Evolutionary conservation across 208 protist species (phyloP).

Genomic region (Trypanosoma congolense): DNA sequence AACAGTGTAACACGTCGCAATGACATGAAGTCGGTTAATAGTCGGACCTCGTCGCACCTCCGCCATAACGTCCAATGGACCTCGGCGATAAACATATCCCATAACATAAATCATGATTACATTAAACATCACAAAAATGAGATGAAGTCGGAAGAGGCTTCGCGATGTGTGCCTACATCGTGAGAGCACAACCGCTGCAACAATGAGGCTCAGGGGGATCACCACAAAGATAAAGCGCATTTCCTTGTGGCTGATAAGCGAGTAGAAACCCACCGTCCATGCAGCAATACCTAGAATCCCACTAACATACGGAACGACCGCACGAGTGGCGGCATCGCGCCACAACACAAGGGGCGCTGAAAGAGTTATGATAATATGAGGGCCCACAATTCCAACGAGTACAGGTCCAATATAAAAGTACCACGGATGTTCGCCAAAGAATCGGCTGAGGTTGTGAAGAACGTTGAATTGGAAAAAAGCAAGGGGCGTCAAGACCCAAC

Average conservation of each 20-base stretch:
- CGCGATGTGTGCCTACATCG: not conserved
- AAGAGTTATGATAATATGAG: conserved; percentile 42
- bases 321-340: conserved; percentile 11
- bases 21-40: conserved; percentile 37
- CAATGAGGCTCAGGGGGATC: conserved; percentile 41
- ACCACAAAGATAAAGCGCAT: conserved; percentile 84
- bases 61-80: conserved; percentile 35
- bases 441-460: conserved; percentile 52
- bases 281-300: conserved; percentile 15
- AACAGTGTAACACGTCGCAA: conserved; percentile 66
- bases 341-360: conserved; percentile 19
- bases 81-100: conserved; percentile 47
- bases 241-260: conserved; percentile 90
- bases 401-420: conserved; percentile 81
- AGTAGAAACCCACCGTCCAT: conserved; percentile 69
- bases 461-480: conserved; percentile 89
- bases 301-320: conserved; percentile 3
- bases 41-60: conserved; percentile 31
- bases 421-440: conserved; percentile 87
- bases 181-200: conserved; percentile 41
- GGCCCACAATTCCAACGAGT: conserved; percentile 59
- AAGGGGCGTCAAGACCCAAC: conserved; percentile 48
- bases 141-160: conserved; percentile 13
- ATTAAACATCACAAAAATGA: conserved; percentile 27
- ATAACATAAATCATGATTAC: conserved; percentile 28